phyloP scores from a whole-genome alignment of 306 rosid genomes.

The Nissolia schottii region DNA sequence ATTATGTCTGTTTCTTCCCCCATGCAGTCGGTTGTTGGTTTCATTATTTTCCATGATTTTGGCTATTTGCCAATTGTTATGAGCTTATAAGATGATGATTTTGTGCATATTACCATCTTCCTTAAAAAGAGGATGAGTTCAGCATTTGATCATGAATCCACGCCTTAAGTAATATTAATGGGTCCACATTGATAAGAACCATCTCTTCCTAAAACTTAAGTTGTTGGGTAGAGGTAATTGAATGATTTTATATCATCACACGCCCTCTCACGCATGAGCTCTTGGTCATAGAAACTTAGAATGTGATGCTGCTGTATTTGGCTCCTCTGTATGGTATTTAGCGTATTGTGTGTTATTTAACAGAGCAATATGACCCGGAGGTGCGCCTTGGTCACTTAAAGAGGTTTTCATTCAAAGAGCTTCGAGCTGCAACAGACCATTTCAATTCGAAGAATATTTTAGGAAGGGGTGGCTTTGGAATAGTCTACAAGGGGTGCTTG shows the following conservation, averaged over 20 bases:
- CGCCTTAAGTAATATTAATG: not conserved
- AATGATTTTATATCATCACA: too few species aligned
- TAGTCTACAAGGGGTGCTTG: constrained; percentile 83
- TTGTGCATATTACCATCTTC: too few species aligned
- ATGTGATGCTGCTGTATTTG: not conserved
- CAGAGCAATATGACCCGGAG: constrained; percentile 97
- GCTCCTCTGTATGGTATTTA: not conserved
- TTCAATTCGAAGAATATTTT: constrained; percentile 84
- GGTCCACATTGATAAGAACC: too few species aligned
- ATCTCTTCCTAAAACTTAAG: too few species aligned
- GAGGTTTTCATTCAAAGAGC: constrained; percentile 91
- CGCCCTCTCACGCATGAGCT: too few species aligned
- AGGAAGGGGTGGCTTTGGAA: constrained; percentile 98
- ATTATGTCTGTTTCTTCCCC: not conserved
- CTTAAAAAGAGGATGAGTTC: not conserved
- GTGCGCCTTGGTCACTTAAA: constrained; percentile 90
- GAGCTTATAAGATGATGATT: not conserved
- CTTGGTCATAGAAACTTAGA: too few species aligned
- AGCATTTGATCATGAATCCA: not conserved
- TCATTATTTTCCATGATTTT: not conserved
- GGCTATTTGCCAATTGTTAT: not conserved
- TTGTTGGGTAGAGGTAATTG: too few species aligned
- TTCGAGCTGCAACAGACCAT: constrained; percentile 90
- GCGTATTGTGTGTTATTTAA: not conserved
- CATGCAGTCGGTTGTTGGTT: not conserved